Conservation (phyloP, 768 basidiomycete species). For the Calocera cornea region DNA sequence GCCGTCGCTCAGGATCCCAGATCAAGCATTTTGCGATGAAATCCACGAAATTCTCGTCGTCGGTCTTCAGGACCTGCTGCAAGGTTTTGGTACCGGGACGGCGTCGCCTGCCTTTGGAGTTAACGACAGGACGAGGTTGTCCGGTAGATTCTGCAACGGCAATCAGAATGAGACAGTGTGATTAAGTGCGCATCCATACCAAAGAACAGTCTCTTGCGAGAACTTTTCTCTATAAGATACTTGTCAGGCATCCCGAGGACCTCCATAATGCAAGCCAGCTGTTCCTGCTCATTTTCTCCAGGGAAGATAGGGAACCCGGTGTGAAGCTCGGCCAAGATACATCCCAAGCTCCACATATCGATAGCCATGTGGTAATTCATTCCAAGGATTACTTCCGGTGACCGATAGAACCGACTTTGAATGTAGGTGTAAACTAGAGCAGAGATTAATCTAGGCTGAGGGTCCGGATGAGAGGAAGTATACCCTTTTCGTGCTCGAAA, state of each 20-base stretch:
- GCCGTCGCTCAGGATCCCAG: conserved; percentile 92
- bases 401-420: conserved; percentile 99
- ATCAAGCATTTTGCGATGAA: conserved; percentile 94
- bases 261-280: conserved; percentile 98
- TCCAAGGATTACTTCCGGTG: conserved; percentile 95
- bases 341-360: conserved; percentile 99
- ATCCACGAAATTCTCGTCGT: conserved; percentile 91
- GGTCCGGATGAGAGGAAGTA: conserved; percentile 17
- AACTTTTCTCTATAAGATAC: conserved; percentile 85
- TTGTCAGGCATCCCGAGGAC: conserved; percentile 91
- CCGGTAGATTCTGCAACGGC: conserved; percentile 65
- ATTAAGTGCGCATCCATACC: conserved; percentile 42
- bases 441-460: conserved; percentile 1
- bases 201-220: conserved; percentile 89
- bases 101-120: conserved; percentile 88
- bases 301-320: conserved; percentile 99
- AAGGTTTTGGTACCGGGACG: conserved; percentile 85
- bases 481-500: conserved; percentile 96
- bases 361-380: conserved; percentile 99
- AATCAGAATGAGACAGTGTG: neutral
- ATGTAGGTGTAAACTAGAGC: conserved; percentile 92
- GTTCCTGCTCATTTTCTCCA: conserved; percentile 97
- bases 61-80: conserved; percentile 74
- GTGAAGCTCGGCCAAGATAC: conserved; percentile 91
- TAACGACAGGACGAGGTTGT: conserved; percentile 83